Percentiles rank a stretch among this genome's conserved stretches.
These are phyloP conservation scores for Amaranthus palmeri DNA, from an alignment of 148 eudicot species.

Conservation along the genomic window DNA sequence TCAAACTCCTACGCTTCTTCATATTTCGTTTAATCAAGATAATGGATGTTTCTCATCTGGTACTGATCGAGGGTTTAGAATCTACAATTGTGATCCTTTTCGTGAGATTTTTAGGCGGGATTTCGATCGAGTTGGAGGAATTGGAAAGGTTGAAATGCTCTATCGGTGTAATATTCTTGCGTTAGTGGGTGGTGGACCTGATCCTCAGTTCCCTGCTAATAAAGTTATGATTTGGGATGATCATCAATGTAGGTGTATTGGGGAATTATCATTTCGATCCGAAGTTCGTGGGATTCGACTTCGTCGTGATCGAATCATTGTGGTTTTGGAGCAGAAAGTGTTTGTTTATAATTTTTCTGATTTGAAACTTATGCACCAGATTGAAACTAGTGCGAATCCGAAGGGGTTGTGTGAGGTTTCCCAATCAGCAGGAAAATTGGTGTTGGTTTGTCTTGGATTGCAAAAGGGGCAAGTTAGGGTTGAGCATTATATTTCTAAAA, in stretches of 20 bases:
- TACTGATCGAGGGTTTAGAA: conserved; percentile 69
- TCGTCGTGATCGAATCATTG: conserved; percentile 67
- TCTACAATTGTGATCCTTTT: conserved; percentile 83
- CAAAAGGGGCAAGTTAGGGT: conserved; percentile 83
- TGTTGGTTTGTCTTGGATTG: conserved; percentile 78
- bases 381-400: conserved; percentile 76
- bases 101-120: conserved; percentile 83
- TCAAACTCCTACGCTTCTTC: conserved; percentile 40
- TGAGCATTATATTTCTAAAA: conserved; percentile 72
- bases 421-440: conserved; percentile 50
- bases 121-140: conserved; percentile 65
- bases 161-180: conserved; percentile 85
- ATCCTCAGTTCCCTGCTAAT: conserved; percentile 74
- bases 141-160: conserved; percentile 78
- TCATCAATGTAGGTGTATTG: conserved; percentile 79
- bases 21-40: conserved; percentile 72
- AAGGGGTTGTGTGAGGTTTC: conserved; percentile 83
- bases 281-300: conserved; percentile 78
- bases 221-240: conserved; percentile 97
- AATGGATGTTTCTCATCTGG: conserved; percentile 76
- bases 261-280: conserved; percentile 78
- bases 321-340: conserved; percentile 74
- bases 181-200: conserved; percentile 81
- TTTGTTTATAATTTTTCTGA: conserved; percentile 78
- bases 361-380: conserved; percentile 74